Percentiles rank a stretch among this genome's conserved stretches.
Conservation (phyloP, 768 basidiomycete genomes). For the Termitomyces sp. region DNA sequence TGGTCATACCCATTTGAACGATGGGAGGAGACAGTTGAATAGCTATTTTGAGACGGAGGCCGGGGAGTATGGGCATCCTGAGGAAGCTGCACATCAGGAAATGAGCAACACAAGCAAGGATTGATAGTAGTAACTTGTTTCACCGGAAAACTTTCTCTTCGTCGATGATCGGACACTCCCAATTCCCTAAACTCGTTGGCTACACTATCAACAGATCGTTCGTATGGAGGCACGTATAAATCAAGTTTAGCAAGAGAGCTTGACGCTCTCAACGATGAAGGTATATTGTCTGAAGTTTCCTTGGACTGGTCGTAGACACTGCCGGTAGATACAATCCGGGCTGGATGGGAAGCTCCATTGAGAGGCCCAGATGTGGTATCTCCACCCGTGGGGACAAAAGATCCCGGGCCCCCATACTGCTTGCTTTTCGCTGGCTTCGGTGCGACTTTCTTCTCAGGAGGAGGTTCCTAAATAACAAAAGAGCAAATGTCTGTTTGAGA, state of each 20-base stretch:
- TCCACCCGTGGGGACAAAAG: constrained; percentile 59
- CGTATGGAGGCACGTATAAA: constrained; percentile 75
- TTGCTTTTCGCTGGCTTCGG: constrained; percentile 50
- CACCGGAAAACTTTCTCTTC: constrained; percentile 63
- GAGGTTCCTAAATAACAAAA: constrained; percentile 48
- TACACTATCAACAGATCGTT: constrained; percentile 57
- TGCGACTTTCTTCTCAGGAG: constrained; percentile 67
- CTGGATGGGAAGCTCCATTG: constrained; percentile 27
- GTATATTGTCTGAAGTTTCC: constrained; percentile 49
- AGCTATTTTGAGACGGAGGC: constrained; percentile 32
- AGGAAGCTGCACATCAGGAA: constrained; percentile 28
- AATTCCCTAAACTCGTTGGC: constrained; percentile 68
- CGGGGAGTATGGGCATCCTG: constrained; percentile 35
- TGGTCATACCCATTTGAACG: constrained; percentile 40
- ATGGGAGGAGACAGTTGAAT: constrained; percentile 32
- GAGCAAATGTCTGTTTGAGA: background rate
- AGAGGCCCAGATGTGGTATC: constrained; percentile 26
- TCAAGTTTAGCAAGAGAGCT: constrained; percentile 61
- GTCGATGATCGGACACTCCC: constrained; percentile 46
- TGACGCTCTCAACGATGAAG: constrained; percentile 62
- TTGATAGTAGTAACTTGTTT: constrained; percentile 17
- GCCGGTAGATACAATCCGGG: constrained; percentile 32
- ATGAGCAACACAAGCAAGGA: constrained; percentile 2
- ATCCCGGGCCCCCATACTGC: constrained; percentile 79
- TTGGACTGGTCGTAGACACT: constrained; percentile 36